Conservation (phyloP, 129 eudicot species). For the Glebionis coronaria region DNA sequence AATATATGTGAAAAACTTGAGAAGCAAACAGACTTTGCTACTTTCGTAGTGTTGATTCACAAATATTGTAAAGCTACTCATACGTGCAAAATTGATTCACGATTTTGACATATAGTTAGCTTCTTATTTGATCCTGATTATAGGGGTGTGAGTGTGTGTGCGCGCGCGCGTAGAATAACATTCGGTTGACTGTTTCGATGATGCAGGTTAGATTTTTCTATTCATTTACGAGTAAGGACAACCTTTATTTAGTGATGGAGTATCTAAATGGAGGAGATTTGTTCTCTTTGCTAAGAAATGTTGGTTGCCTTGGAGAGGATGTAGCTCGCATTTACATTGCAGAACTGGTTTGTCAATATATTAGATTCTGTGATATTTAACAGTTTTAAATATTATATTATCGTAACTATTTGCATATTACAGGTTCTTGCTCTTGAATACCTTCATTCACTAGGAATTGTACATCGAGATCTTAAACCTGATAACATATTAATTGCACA, state of each 20-base stretch:
- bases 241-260: constrained; percentile 92
- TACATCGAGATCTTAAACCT: constrained; percentile 92
- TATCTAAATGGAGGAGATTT: constrained; percentile 91
- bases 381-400: constrained; percentile 6
- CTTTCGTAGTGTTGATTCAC: too few relatives aligned
- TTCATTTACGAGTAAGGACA: constrained; percentile 76
- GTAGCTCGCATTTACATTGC: constrained; percentile 74
- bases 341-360: constrained; percentile 56
- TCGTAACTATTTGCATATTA: constrained; percentile 29
- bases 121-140: too few relatives aligned
- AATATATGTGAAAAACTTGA: too few relatives aligned
- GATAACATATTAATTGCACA: constrained; percentile 87
- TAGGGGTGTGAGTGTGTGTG: too few relatives aligned
- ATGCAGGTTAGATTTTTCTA: constrained; percentile 80
- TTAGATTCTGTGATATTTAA: constrained; percentile 1
- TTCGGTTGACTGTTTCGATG: background rate
- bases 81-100: too few relatives aligned
- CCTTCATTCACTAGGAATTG: constrained; percentile 81
- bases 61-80: too few relatives aligned
- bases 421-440: constrained; percentile 97
- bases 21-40: too few relatives aligned
- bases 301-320: constrained; percentile 82
- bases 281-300: constrained; percentile 71
- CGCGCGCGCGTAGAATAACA: too few relatives aligned
- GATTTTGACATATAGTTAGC: too few relatives aligned